phyloP scores from a whole-genome alignment of 106 monocot species.

The Dendrobium catenatum region DNA sequence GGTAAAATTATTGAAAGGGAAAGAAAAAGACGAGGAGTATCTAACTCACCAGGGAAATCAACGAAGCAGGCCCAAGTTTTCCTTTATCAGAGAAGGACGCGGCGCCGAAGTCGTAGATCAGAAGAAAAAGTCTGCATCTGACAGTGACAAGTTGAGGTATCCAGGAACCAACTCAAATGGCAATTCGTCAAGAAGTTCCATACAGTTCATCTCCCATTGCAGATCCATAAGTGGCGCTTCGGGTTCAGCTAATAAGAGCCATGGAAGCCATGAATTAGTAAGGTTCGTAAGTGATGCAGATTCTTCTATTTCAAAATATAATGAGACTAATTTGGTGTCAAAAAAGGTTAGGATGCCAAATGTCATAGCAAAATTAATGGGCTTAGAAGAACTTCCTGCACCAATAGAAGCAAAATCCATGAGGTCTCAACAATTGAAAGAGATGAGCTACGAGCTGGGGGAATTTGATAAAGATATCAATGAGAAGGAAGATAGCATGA shows the following conservation, averaged over 20 bases:
- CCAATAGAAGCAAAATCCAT: conserved; percentile 12
- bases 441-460: neutral
- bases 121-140: neutral
- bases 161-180: conserved; percentile 9
- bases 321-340: neutral
- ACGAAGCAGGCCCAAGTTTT: conserved; percentile 16
- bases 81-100: conserved; percentile 13
- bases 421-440: conserved; percentile 15
- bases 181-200: conserved; percentile 21
- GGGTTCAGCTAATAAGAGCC: neutral
- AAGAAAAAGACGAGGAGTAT: conserved; percentile 42
- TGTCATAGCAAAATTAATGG: conserved; percentile 86
- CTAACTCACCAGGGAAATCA: conserved; percentile 8
- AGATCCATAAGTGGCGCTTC: conserved; percentile 20
- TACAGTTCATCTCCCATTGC: neutral
- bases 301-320: neutral
- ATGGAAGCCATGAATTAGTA: conserved; percentile 3
- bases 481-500: neutral
- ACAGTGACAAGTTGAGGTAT: conserved; percentile 2
- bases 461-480: neutral
- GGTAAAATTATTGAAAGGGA: conserved; percentile 44
- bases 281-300: neutral
- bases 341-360: conserved; percentile 63
- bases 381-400: conserved; percentile 66
- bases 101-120: neutral